These are phyloP conservation scores for Dipteronia dyeriana DNA, from an alignment of 345 rosid genomes.

Conservation along the genomic window DNA sequence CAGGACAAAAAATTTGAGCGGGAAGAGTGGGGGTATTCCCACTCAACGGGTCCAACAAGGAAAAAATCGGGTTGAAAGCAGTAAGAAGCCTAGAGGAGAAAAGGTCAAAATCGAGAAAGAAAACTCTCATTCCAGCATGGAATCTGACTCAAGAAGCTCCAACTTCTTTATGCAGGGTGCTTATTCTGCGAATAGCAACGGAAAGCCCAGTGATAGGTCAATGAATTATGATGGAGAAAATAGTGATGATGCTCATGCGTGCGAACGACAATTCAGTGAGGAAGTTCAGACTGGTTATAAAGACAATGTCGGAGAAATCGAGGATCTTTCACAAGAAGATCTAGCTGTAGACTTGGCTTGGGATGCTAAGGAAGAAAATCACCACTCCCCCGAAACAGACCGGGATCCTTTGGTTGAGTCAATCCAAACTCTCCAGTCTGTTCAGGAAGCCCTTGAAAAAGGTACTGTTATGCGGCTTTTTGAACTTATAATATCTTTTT, in stretches of 20 bases:
- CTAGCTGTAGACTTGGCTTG: conserved; percentile 47
- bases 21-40: conserved; percentile 42
- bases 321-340: conserved; percentile 43
- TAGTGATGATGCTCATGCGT: conserved; percentile 49
- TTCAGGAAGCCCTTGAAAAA: conserved; percentile 66
- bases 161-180: conserved; percentile 73
- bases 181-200: conserved; percentile 48
- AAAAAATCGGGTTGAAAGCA: conserved; percentile 50
- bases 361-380: conserved; percentile 45
- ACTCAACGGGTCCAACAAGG: conserved; percentile 51
- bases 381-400: conserved; percentile 36
- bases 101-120: conserved; percentile 76
- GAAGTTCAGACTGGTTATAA: conserved; percentile 47
- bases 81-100: conserved; percentile 82
- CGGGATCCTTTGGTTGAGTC: conserved; percentile 61
- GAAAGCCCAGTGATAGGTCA: conserved; percentile 45
- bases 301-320: conserved; percentile 42
- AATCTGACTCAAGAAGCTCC: conserved; percentile 88
- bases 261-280: conserved; percentile 37
- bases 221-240: conserved; percentile 56
- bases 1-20: conserved; percentile 45
- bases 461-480: conserved; percentile 34
- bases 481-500: neutral
- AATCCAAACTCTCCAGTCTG: conserved; percentile 48
- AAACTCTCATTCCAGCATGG: conserved; percentile 83